A percentile compares a stretch with the other conserved stretches of the same genome.
phyloP scores from a whole-genome alignment of 108 stramenopile genomes.

The Pelagomonas calceolata region DNA sequence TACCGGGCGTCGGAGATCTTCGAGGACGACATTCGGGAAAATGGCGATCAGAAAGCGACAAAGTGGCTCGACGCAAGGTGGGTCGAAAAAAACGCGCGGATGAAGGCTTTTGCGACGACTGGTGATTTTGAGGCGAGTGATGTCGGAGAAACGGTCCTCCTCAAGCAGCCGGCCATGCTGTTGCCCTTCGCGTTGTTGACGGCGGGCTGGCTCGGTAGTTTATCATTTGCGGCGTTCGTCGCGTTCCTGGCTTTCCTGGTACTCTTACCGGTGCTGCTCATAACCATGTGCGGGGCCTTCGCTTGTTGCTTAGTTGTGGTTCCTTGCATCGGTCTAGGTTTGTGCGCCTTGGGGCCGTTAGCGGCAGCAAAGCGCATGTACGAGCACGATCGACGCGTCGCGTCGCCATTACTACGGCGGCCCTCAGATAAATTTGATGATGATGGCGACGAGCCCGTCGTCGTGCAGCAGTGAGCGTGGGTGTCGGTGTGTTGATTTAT shows the following conservation, averaged over 20 bases:
- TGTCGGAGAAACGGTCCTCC: not conserved
- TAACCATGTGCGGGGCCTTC: too few species aligned
- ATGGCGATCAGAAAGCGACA: conserved; percentile 1
- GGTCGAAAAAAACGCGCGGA: conserved; percentile 25
- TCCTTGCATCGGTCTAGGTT: too few species aligned
- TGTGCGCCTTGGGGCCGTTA: too few species aligned
- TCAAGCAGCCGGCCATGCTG: not conserved
- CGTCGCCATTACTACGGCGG: too few species aligned
- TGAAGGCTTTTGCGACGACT: conserved; percentile 14
- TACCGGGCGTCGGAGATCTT: conserved; percentile 5
- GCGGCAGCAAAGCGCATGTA: too few species aligned
- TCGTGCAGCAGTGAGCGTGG: too few species aligned
- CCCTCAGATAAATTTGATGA: too few species aligned
- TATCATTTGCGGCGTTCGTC: not conserved
- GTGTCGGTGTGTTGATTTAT: too few species aligned
- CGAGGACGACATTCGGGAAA: not conserved
- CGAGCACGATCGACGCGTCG: too few species aligned
- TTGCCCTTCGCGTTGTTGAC: not conserved
- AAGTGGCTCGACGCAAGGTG: conserved; percentile 15
- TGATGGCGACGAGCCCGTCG: too few species aligned
- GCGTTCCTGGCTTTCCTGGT: not conserved
- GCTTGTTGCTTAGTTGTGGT: too few species aligned
- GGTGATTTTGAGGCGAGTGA: conserved; percentile 10
- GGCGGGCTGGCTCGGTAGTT: not conserved
- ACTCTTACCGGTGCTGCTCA: not conserved